A percentile compares a stretch with the other conserved stretches of the same genome.
phyloP scores from a whole-genome alignment of 208 protist genomes.

The Acanthamoeba lenticulata region DNA sequence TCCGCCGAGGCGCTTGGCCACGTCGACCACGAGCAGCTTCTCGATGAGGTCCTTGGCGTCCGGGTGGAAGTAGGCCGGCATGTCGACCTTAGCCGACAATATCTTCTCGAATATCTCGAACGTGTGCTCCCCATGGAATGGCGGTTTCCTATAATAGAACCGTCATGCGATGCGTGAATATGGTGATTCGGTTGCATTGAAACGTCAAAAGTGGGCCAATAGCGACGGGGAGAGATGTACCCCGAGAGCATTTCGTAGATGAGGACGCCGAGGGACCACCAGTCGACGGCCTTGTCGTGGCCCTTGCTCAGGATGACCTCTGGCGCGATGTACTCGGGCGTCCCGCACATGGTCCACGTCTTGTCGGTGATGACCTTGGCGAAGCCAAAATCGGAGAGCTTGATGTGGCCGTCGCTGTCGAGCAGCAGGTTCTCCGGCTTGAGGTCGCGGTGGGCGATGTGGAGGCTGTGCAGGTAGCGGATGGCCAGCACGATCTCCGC shows the following conservation, averaged over 20 bases:
- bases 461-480: slow-evolving; percentile 35
- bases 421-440: slow-evolving; percentile 98
- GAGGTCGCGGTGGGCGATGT: slow-evolving; percentile 65
- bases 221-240: slow-evolving; percentile 88
- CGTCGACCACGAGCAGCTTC: slow-evolving; percentile 71
- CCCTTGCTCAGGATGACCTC: slow-evolving; percentile 94
- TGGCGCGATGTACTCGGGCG: slow-evolving; percentile 97
- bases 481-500: slow-evolving; percentile 63
- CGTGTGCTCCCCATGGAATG: slow-evolving; percentile 87
- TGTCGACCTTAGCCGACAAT: slow-evolving; percentile 18
- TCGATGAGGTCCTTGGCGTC: slow-evolving; percentile 93
- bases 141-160: slow-evolving; percentile 90
- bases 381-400: slow-evolving; percentile 97
- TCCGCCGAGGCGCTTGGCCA: slow-evolving; percentile 68
- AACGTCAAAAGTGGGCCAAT: slow-evolving; percentile 89
- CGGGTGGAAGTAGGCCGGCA: slow-evolving; percentile 35
- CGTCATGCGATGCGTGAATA: not conserved
- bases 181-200: slow-evolving; percentile 94
- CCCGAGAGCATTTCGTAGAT: slow-evolving; percentile 92
- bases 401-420: slow-evolving; percentile 96
- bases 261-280: slow-evolving; percentile 98
- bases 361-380: slow-evolving; percentile 85
- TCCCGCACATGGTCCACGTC: slow-evolving; percentile 80
- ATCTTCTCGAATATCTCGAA: slow-evolving; percentile 88
- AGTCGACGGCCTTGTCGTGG: slow-evolving; percentile 96